These are phyloP conservation scores for Mikania micrantha DNA, from an alignment of 129 eudicot species.

Conservation along the genomic window DNA sequence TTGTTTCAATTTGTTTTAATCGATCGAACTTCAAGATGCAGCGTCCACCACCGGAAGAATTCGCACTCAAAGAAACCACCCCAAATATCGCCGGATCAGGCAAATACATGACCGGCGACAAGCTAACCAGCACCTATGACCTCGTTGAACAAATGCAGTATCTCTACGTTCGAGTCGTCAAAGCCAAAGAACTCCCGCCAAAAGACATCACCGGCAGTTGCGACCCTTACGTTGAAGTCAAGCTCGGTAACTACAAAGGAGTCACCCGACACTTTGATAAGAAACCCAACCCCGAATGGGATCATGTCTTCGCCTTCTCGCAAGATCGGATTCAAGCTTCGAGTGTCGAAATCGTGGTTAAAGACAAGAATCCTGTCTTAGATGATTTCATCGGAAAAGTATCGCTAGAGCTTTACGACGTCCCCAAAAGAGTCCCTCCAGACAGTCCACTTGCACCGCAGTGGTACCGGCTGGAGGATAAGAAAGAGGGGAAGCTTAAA, in stretches of 20 bases:
- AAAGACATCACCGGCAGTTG: conserved; percentile 67
- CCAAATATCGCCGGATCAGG: conserved; percentile 86
- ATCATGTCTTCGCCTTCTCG: conserved; percentile 75
- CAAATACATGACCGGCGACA: conserved; percentile 59
- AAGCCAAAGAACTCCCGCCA: conserved; percentile 65
- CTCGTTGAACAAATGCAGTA: conserved; percentile 96
- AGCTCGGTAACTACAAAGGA: conserved; percentile 84
- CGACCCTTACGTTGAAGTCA: conserved; percentile 84
- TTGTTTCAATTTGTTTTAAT: too few relatives aligned
- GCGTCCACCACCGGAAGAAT: conserved; percentile 59
- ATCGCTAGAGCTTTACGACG: conserved; percentile 52
- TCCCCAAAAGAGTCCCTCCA: conserved; percentile 84
- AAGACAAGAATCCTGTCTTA: conserved; percentile 58
- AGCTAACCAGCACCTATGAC: conserved; percentile 74
- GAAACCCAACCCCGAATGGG: conserved; percentile 64
- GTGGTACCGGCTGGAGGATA: conserved; percentile 81
- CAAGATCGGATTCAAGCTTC: conserved; percentile 74
- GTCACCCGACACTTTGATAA: conserved; percentile 65
- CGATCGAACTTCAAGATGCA: conserved; percentile 32
- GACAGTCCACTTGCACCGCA: conserved; percentile 87
- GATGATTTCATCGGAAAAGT: conserved; percentile 78
- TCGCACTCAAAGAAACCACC: conserved; percentile 69
- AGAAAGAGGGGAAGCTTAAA: conserved; percentile 50
- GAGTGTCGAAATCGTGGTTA: conserved; percentile 52
- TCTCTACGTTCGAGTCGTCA: conserved; percentile 73